phyloP scores from a whole-genome alignment of 768 basidiomycete genomes.

The Collybia sp. region DNA sequence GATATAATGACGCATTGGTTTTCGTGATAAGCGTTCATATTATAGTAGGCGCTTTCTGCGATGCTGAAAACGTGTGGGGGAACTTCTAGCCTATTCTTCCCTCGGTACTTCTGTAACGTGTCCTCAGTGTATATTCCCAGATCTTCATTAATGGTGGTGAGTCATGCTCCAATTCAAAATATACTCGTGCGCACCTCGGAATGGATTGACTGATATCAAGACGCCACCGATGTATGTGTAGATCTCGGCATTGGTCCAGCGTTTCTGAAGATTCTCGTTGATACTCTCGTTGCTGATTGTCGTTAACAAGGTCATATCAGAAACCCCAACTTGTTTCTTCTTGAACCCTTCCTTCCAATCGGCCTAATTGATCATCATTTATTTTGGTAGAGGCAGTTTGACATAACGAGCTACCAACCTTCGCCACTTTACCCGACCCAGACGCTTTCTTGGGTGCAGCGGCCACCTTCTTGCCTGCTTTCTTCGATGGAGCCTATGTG shows the following conservation, averaged over 20 bases:
- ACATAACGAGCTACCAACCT: slow-evolving; percentile 39
- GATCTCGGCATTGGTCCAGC: slow-evolving; percentile 93
- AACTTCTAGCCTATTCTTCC: slow-evolving; percentile 97
- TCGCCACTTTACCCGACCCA: slow-evolving; percentile 64
- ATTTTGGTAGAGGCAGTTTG: slow-evolving; percentile 1
- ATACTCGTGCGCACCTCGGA: slow-evolving; percentile 57
- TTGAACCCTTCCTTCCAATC: slow-evolving; percentile 99
- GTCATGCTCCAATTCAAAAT: slow-evolving; percentile 3
- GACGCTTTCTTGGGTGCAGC: slow-evolving; percentile 60
- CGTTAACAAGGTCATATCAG: slow-evolving; percentile 96
- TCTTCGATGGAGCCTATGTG: slow-evolving; percentile 77
- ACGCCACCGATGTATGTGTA: slow-evolving; percentile 99
- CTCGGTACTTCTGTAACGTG: slow-evolving; percentile 77
- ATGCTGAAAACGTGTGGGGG: slow-evolving; percentile 98
- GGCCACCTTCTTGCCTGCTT: slow-evolving; percentile 80
- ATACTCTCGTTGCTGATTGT: slow-evolving; percentile 97
- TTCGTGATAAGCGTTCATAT: slow-evolving; percentile 99
- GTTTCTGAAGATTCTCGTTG: slow-evolving; percentile 97
- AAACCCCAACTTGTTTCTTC: slow-evolving; percentile 98
- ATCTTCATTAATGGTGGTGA: slow-evolving; percentile 42
- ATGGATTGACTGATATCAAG: slow-evolving; percentile 98
- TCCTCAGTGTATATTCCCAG: slow-evolving; percentile 98
- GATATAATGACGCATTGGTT: slow-evolving; percentile 99
- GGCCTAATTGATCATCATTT: slow-evolving; percentile 50
- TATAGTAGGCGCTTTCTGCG: slow-evolving; percentile 96